Conservation (phyloP, 306 rosid genomes). For the Luffa aegyptiaca region DNA sequence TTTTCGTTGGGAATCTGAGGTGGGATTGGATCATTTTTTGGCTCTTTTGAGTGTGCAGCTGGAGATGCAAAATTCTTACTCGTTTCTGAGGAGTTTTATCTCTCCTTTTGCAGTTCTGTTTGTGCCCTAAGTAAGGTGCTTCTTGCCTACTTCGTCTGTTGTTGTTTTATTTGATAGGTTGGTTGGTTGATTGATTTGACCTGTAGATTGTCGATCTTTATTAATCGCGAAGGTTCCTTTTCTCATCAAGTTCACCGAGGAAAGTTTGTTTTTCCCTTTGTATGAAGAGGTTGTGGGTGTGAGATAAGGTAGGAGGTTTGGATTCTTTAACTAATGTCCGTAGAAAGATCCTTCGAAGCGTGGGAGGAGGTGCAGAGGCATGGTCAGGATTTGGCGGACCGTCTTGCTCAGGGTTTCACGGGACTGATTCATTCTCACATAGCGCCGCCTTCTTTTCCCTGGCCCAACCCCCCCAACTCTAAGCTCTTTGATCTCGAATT, state of each 20-base stretch:
- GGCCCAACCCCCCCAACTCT: constrained; percentile 67
- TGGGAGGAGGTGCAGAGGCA: constrained; percentile 99
- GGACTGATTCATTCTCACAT: constrained; percentile 79
- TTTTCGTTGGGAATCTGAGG: not conserved
- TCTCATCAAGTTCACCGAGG: not conserved
- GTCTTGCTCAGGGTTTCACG: constrained; percentile 84
- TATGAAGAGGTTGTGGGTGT: constrained; percentile 22
- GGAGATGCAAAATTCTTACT: not conserved
- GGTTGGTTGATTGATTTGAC: not conserved
- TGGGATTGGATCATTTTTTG: not conserved
- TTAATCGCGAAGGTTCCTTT: not conserved
- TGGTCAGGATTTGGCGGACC: constrained; percentile 91
- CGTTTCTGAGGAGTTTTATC: not conserved
- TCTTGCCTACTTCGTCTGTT: not conserved
- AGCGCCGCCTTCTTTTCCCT: constrained; percentile 58
- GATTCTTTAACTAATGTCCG: constrained; percentile 38
- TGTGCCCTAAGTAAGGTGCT: not conserved
- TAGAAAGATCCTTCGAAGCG: constrained; percentile 82
- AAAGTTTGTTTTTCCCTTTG: not conserved
- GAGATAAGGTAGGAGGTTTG: not conserved
- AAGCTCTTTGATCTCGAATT: constrained; percentile 81
- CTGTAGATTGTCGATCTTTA: not conserved
- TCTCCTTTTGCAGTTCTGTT: not conserved
- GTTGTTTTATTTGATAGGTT: not conserved
- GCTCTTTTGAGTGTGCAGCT: not conserved